Evolutionary conservation across 257 asterid genomes (phyloP), one percentile per base, ranked within the genome.

Genomic region (Striga asiatica): DNA sequence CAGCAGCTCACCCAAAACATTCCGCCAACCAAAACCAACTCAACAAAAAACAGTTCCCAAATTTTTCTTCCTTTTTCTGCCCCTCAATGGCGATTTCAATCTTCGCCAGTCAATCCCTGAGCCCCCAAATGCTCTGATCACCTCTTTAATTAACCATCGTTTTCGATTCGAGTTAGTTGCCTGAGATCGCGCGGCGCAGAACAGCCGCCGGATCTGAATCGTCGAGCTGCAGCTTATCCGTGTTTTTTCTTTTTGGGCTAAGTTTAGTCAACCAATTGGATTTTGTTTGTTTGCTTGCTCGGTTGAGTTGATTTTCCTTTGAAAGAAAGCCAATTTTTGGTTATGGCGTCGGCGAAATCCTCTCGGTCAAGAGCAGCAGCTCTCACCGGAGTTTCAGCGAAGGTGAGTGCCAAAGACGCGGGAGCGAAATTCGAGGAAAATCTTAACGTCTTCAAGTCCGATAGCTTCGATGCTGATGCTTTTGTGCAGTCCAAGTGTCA

Each of bases 361-460:
- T 74, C 96, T 58, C 83, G 97, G 71, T 84, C 97, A 59, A 80
- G 96, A 75, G 74, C 79, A 54, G 71, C 71, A 25, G n/a, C n/a
- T n/a, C 82, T 72, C 50, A 19, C 83, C 67, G 88, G 74, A 38
- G 71, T 78, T 59, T 66, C 82, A 56, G 78, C 76, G 2, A 88
- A 88, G 72, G 80, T 71, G 14, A 67, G 31, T 67, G 66, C 34
- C 75, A 76, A 75, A 67, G 97, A 83, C 42, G 81, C 60, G 31
- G 95, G 81, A 42, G 66, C 71, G 56, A 92, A 84, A 74, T 75
- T 87, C 50, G 97, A 92, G 78, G 94, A 92, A 25, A 84, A 88
- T 81, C 94, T 92, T 68, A 82, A 78, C 71, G 83, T 84, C 65
- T 92, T 92, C 85, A 88, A 82, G 72, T 73, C 98, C 72, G 97